Base-by-base conservation (phyloP, 2,329 filamentous ascomycete genomes). In the Verticillium albo-atrum region DNA sequence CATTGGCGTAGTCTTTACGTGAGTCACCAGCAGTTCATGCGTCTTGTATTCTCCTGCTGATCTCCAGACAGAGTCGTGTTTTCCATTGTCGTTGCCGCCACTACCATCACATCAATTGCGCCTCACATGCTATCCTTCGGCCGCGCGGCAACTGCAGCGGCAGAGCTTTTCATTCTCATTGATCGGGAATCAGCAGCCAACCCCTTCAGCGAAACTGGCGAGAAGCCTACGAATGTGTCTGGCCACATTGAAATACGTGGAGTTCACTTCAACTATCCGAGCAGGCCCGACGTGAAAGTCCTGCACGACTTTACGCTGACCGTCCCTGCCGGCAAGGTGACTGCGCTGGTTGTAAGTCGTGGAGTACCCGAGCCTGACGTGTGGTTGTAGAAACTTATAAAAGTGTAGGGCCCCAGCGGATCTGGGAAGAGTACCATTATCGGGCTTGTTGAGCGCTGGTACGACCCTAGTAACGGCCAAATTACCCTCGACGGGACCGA, bases 201-300 rank as follows among this genome's bases (percentile, higher is more conserved):
- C 53, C 64, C 68, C 0, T 65, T 67, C n/a, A 58, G 63, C 25
- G 35, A 56, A 15, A 7, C 23, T 12, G 54, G 54, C 25, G 54
- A 56, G 25, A 56, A 20, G 25, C 54, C 54, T 47, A 4, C 3
- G 9, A 42, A 59, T n/a, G 60, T 63, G 1, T 30, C 32, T 1
- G 68, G 68, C 0, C 9, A 52, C 4, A 80, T 90, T 56, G 83
- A 89, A 66, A 79, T 90, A 54, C 77, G 78, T 57, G 76, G 85
- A 61, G 77, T 90, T 65, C 84, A 82, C 63, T 87, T 89, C 68
- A 85, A 88, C 64, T 90, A 90, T 63, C 88, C 88, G 7, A 89
- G 86, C 4, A 79, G 88, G 1, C 84, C 86, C 0, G 85, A 89
- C 63, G 85, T 88, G 3, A 79, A 80, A 2, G 83, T 90, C 4